A percentile compares a stretch with the other conserved stretches of the same genome.
phyloP scores from a whole-genome alignment of 108 stramenopile species.

The Fragilaria radians region DNA sequence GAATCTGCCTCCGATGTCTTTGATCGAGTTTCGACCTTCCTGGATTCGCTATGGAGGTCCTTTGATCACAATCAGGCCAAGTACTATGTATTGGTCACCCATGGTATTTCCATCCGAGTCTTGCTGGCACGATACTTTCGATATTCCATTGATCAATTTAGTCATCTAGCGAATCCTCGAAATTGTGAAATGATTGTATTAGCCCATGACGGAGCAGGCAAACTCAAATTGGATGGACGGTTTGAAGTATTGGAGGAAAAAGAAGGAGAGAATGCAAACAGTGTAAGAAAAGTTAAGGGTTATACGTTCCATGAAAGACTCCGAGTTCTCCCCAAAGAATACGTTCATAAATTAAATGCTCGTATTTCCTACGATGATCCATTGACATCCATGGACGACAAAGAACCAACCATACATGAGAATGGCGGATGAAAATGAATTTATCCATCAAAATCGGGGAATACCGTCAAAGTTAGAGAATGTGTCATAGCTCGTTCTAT shows the following conservation, averaged over 20 bases:
- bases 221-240: slow-evolving; percentile 59
- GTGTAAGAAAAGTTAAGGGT: slow-evolving; percentile 23
- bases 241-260: slow-evolving; percentile 27
- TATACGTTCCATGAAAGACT: slow-evolving; percentile 59
- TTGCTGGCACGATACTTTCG: slow-evolving; percentile 91
- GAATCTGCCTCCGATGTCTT: slow-evolving; percentile 88
- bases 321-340: slow-evolving; percentile 50
- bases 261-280: slow-evolving; percentile 1
- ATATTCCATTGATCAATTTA: slow-evolving; percentile 88
- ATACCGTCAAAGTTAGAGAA: too few species aligned
- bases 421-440: too few species aligned
- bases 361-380: slow-evolving; percentile 56
- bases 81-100: slow-evolving; percentile 84
- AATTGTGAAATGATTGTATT: slow-evolving; percentile 88
- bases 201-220: slow-evolving; percentile 69
- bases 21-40: slow-evolving; percentile 82
- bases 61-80: slow-evolving; percentile 65
- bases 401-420: too few species aligned
- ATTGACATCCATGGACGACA: too few species aligned
- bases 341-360: slow-evolving; percentile 33
- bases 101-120: slow-evolving; percentile 83
- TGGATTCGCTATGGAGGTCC: slow-evolving; percentile 86
- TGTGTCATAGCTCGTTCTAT: too few species aligned
- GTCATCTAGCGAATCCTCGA: slow-evolving; percentile 79
- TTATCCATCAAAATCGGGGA: too few species aligned